phyloP scores from a whole-genome alignment of 345 rosid species.

The Ceriops zippeliana region DNA sequence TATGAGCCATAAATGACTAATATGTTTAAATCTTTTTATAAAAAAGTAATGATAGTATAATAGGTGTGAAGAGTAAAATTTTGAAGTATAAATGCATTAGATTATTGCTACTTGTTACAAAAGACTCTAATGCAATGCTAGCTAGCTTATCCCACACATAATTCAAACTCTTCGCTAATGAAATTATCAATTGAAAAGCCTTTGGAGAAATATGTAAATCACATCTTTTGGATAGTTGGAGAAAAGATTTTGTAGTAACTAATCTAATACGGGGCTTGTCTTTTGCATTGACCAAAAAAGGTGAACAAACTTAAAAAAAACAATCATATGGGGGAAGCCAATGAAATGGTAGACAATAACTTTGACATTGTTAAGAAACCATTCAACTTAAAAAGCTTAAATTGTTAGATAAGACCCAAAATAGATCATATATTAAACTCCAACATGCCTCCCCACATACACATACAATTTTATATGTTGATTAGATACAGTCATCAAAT shows the following conservation, averaged over 20 bases:
- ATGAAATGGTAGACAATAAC: background rate
- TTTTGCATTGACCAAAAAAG: slow-evolving; percentile 40
- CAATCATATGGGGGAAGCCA: no score
- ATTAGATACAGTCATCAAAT: no score
- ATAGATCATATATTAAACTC: no score
- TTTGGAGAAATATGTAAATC: slow-evolving; percentile 78
- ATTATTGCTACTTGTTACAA: no score
- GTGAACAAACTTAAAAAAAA: background rate
- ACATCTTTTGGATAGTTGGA: slow-evolving; percentile 84
- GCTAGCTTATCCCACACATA: slow-evolving; percentile 9
- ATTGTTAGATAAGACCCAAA: no score
- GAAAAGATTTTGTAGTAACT: slow-evolving; percentile 79
- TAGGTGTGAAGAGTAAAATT: no score
- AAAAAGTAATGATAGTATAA: no score
- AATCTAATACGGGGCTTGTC: slow-evolving; percentile 50
- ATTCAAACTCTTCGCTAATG: slow-evolving; percentile 60
- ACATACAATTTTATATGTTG: no score
- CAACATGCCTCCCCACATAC: no score
- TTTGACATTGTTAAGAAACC: no score
- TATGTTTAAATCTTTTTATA: no score
- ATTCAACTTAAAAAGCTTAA: no score
- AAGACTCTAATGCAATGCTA: background rate
- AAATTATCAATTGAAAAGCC: slow-evolving; percentile 52
- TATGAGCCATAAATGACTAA: background rate
- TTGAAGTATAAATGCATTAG: background rate